A percentile compares a stretch with the other conserved stretches of the same genome.
Conservation (phyloP, 169 alveolate species). For the Cryptosporidium andersoni region DNA sequence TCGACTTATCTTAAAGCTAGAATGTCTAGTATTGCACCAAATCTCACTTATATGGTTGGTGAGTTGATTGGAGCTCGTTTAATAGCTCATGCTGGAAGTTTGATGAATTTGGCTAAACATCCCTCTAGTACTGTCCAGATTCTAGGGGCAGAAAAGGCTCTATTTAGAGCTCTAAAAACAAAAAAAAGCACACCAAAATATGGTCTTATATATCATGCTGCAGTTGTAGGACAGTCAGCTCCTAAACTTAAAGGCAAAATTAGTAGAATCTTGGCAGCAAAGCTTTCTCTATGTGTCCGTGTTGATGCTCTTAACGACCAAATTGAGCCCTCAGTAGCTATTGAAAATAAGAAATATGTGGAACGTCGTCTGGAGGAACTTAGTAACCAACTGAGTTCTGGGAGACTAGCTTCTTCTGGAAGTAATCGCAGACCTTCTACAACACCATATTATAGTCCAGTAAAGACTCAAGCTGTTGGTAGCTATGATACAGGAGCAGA, state of each 20-base stretch:
- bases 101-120: slow-evolving; percentile 96
- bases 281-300: slow-evolving; percentile 97
- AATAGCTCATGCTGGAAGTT: slow-evolving; percentile 98
- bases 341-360: slow-evolving; percentile 87
- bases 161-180: slow-evolving; percentile 98
- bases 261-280: slow-evolving; percentile 98
- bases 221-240: slow-evolving; percentile 98
- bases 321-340: slow-evolving; percentile 92
- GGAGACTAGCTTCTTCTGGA: slow-evolving; percentile 57
- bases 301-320: slow-evolving; percentile 97
- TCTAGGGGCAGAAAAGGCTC: slow-evolving; percentile 98
- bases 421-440: slow-evolving; percentile 37
- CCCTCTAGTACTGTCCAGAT: slow-evolving; percentile 99
- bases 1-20: slow-evolving; percentile 95
- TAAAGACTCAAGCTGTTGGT: slow-evolving; percentile 56
- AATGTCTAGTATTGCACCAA: slow-evolving; percentile 99
- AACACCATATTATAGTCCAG: slow-evolving; percentile 61
- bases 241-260: slow-evolving; percentile 97
- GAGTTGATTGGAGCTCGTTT: slow-evolving; percentile 99
- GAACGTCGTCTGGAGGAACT: slow-evolving; percentile 89
- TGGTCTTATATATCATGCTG: slow-evolving; percentile 99
- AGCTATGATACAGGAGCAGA: slow-evolving; percentile 47
- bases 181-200: slow-evolving; percentile 99
- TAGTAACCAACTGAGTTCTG: slow-evolving; percentile 77
- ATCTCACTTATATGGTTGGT: slow-evolving; percentile 97